Conservation (phyloP, 192 early-diverging fungal species). For the Obelidium mucronatum region DNA sequence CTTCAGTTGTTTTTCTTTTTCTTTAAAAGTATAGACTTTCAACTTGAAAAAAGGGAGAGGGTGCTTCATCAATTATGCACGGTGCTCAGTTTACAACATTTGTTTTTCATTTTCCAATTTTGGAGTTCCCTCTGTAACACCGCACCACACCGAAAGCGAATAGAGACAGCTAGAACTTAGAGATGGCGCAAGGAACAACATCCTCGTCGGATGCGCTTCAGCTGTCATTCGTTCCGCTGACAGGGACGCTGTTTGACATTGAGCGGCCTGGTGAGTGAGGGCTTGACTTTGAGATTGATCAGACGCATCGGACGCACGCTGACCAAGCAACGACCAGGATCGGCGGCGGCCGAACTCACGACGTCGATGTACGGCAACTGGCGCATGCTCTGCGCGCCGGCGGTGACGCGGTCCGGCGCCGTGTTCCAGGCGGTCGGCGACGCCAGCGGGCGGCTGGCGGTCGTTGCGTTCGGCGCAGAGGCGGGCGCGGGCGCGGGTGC, state of each 20-base stretch:
- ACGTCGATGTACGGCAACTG: conserved; percentile 12
- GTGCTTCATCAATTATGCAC: no score
- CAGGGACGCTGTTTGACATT: not conserved
- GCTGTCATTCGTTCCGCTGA: not conserved
- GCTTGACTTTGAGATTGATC: no score
- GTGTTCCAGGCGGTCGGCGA: conserved; percentile 24
- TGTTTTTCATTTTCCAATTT: no score
- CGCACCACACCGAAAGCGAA: no score
- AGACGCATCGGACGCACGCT: not conserved
- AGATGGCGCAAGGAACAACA: no score
- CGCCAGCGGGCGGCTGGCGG: not conserved
- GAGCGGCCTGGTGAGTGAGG: not conserved
- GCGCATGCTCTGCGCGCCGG: conserved; percentile 8
- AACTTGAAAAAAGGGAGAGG: no score
- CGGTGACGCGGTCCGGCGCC: not conserved
- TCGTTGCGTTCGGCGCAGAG: not conserved
- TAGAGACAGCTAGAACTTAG: no score
- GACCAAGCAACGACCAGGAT: not conserved
- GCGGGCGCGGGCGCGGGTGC: not conserved
- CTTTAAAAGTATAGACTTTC: no score
- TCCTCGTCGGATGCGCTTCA: not conserved
- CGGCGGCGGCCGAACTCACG: not conserved
- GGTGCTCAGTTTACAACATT: no score
- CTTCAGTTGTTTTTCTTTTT: no score
- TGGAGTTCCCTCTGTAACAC: no score